Evolutionary conservation across 106 monocot species (phyloP).

Genomic region (Dendrobium nobile): DNA sequence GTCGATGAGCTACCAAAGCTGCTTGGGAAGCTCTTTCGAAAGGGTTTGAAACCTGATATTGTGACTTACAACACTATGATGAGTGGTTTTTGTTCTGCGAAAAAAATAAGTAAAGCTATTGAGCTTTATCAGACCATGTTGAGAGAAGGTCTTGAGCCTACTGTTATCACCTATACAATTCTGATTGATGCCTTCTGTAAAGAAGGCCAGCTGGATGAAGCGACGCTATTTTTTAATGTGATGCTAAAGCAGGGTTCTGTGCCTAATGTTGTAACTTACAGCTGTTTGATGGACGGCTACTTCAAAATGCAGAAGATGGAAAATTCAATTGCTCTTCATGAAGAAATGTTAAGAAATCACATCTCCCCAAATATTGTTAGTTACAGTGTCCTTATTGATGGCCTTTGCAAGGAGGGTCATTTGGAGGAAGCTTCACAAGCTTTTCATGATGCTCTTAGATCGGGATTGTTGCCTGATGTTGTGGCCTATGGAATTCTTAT

Average conservation of each 20-base stretch:
- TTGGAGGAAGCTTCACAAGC: constrained; percentile 33
- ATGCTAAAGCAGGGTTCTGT: constrained; percentile 28
- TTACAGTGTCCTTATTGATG: constrained; percentile 48
- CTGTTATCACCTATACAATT: constrained; percentile 40
- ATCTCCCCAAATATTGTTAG: constrained; percentile 45
- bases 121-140: constrained; percentile 17
- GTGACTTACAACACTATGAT: constrained; percentile 47
- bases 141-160: constrained; percentile 25
- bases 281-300: constrained; percentile 43
- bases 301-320: constrained; percentile 25
- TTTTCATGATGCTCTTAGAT: constrained; percentile 33
- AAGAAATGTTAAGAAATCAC: constrained; percentile 35
- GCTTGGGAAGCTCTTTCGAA: constrained; percentile 11
- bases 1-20: constrained; percentile 19
- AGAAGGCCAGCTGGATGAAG: constrained; percentile 46
- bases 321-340: constrained; percentile 50
- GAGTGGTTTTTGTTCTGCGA: constrained; percentile 22
- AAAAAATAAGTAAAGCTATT: constrained; percentile 29
- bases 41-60: constrained; percentile 30
- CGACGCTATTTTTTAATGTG: constrained; percentile 25
- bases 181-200: constrained; percentile 48
- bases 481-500: constrained; percentile 59
- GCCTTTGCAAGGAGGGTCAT: constrained; percentile 41
- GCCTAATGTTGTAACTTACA: constrained; percentile 51
- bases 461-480: constrained; percentile 56